Evolutionary conservation across 208 protist species (phyloP).

Genomic region (Blastocrithidia nonstop): DNA sequence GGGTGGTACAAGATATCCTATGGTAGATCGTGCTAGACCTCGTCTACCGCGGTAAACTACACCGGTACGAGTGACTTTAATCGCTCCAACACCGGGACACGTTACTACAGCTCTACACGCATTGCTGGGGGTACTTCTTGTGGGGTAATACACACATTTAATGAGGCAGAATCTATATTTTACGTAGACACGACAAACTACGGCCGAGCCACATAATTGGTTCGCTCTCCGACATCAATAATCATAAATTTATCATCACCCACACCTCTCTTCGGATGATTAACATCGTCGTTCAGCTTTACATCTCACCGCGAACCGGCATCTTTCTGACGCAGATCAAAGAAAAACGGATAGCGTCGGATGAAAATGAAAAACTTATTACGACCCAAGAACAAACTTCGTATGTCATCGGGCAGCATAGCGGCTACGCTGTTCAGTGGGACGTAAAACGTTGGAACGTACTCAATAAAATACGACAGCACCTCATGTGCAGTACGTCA

Average conservation of each 20-base stretch:
- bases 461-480: constrained; percentile 38
- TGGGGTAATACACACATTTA: constrained; percentile 32
- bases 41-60: constrained; percentile 40
- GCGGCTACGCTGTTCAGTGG: constrained; percentile 48
- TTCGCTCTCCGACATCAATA: constrained; percentile 57
- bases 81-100: constrained; percentile 66
- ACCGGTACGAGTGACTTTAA: constrained; percentile 47
- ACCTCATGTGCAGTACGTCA: constrained; percentile 63
- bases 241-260: constrained; percentile 79
- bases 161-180: constrained; percentile 27
- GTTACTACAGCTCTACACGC: constrained; percentile 62
- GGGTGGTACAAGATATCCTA: constrained; percentile 78
- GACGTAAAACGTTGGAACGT: constrained; percentile 74
- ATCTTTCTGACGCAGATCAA: constrained; percentile 33
- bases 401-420: constrained; percentile 58
- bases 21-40: constrained; percentile 56
- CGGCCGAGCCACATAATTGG: constrained; percentile 54
- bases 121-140: constrained; percentile 45
- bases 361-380: constrained; percentile 37
- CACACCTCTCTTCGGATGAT: constrained; percentile 44
- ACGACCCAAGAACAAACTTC: constrained; percentile 33
- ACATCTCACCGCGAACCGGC: constrained; percentile 22
- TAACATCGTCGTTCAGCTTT: constrained; percentile 47
- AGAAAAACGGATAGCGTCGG: constrained; percentile 55
- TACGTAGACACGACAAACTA: constrained; percentile 55